Evolutionary conservation across 352 stramenopile genomes (phyloP).

Genomic region (Aphanomyces stellatus): DNA sequence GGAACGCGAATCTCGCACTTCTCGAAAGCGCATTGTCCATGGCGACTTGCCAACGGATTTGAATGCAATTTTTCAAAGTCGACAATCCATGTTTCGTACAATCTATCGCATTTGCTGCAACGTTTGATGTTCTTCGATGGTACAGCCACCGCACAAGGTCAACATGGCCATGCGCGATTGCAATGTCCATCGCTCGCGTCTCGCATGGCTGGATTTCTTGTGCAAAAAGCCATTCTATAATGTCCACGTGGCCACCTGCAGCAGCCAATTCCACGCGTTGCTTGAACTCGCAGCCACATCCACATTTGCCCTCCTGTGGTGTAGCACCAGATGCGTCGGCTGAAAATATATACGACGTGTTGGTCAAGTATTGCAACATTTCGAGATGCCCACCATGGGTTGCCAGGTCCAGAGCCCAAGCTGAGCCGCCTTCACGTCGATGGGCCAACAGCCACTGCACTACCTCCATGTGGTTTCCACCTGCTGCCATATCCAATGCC

Average conservation of each 20-base stretch:
- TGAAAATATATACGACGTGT: too few relatives aligned
- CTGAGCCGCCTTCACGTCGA: neutral
- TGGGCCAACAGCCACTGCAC: neutral
- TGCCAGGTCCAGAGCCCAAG: neutral
- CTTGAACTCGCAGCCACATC: neutral
- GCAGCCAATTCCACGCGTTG: neutral
- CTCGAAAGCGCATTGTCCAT: too few relatives aligned
- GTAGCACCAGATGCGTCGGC: neutral
- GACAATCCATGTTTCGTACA: too few relatives aligned
- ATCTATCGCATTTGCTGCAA: too few relatives aligned
- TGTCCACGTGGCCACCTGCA: neutral
- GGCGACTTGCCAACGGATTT: too few relatives aligned
- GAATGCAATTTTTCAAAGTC: too few relatives aligned
- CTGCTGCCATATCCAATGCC: neutral
- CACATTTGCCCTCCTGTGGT: neutral
- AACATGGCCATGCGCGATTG: neutral
- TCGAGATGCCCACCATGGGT: neutral
- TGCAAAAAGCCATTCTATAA: neutral
- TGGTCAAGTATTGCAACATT: too few relatives aligned
- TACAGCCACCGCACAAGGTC: too few relatives aligned
- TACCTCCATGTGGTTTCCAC: neutral
- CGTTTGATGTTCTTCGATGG: too few relatives aligned
- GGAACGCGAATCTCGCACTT: too few relatives aligned
- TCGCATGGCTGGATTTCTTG: neutral
- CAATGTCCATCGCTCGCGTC: neutral